phyloP scores from a whole-genome alignment of 805 yeast genomes.

The Candida maesae region DNA sequence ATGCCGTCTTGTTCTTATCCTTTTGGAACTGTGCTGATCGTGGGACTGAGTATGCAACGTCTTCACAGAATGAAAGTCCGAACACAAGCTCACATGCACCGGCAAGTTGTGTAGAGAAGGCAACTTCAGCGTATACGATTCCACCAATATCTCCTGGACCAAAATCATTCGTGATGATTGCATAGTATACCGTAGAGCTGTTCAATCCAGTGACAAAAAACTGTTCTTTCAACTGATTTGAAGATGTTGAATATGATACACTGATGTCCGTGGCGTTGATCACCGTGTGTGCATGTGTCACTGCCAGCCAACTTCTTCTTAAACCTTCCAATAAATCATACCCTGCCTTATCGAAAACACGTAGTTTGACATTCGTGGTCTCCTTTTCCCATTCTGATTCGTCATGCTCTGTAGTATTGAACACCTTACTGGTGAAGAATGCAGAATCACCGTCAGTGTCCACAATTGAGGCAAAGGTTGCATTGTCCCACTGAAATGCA shows the following conservation, averaged over 20 bases:
- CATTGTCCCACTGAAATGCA: slow-evolving; percentile 66
- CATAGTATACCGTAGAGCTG: slow-evolving; percentile 57
- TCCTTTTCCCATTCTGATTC: slow-evolving; percentile 10
- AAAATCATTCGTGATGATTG: slow-evolving; percentile 54
- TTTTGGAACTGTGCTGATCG: slow-evolving; percentile 34
- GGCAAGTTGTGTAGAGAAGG: slow-evolving; percentile 51
- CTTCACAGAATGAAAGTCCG: slow-evolving; percentile 70
- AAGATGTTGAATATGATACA: slow-evolving; percentile 12
- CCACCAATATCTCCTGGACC: slow-evolving; percentile 51
- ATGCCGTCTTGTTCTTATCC: slow-evolving; percentile 29
- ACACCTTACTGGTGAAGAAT: slow-evolving; percentile 57
- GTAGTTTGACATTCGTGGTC: slow-evolving; percentile 3
- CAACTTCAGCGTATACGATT: slow-evolving; percentile 50
- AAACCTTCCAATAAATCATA: slow-evolving; percentile 2
- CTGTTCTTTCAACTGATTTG: slow-evolving; percentile 46
- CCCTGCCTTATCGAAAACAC: slow-evolving; percentile 11
- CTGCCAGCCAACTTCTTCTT: slow-evolving; percentile 14
- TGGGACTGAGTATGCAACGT: slow-evolving; percentile 89
- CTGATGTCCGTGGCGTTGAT: slow-evolving; percentile 2
- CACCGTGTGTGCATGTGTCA: slow-evolving; percentile 7
- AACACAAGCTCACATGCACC: slow-evolving; percentile 70
- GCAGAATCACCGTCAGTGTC: slow-evolving; percentile 73
- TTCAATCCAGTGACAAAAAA: slow-evolving; percentile 61
- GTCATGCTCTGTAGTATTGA: slow-evolving; percentile 27
- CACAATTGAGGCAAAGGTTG: slow-evolving; percentile 50